A percentile compares a stretch with the other conserved stretches of the same genome.
phyloP scores from a whole-genome alignment of 1,284 basidiomycete species.

The Albatrellus sp. region DNA sequence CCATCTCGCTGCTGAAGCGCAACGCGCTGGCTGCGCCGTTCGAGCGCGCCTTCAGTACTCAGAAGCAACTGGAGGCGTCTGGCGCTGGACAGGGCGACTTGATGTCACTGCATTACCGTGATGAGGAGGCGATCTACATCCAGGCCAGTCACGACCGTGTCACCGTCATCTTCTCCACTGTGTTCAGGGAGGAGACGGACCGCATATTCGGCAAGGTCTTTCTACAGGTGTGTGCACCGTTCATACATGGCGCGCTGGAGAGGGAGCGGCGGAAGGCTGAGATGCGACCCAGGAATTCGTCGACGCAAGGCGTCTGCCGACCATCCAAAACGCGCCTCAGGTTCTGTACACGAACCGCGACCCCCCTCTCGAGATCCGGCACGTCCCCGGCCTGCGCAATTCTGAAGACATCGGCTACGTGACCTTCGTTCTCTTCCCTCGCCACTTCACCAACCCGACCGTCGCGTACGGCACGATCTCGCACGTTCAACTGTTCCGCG shows the following conservation, averaged over 20 bases:
- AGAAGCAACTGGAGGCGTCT: conserved; percentile 70
- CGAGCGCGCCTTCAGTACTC: conserved; percentile 80
- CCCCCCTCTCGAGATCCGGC: conserved; percentile 90
- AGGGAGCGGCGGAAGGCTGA: conserved; percentile 1
- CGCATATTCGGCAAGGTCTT: conserved; percentile 96
- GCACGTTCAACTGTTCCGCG: conserved; percentile 93
- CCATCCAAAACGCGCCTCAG: conserved; percentile 95
- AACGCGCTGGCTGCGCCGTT: conserved; percentile 95
- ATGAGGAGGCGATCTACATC: conserved; percentile 95
- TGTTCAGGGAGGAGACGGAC: conserved; percentile 97
- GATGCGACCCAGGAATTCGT: conserved; percentile 79
- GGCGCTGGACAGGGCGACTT: conserved; percentile 66
- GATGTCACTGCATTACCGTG: conserved; percentile 91
- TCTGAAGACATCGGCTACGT: conserved; percentile 95
- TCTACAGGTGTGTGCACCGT: conserved; percentile 59
- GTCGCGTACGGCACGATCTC: conserved; percentile 81
- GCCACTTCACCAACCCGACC: conserved; percentile 78
- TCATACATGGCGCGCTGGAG: not conserved
- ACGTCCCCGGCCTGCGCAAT: conserved; percentile 69
- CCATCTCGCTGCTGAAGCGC: conserved; percentile 82
- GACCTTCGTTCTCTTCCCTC: conserved; percentile 96
- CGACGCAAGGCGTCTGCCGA: conserved; percentile 86
- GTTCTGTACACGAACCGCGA: conserved; percentile 96
- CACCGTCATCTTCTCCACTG: conserved; percentile 94
- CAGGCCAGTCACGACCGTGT: conserved; percentile 91